Evolutionary conservation across 78 protist species (phyloP).

Genomic region (Chrysochromulina tobinii): DNA sequence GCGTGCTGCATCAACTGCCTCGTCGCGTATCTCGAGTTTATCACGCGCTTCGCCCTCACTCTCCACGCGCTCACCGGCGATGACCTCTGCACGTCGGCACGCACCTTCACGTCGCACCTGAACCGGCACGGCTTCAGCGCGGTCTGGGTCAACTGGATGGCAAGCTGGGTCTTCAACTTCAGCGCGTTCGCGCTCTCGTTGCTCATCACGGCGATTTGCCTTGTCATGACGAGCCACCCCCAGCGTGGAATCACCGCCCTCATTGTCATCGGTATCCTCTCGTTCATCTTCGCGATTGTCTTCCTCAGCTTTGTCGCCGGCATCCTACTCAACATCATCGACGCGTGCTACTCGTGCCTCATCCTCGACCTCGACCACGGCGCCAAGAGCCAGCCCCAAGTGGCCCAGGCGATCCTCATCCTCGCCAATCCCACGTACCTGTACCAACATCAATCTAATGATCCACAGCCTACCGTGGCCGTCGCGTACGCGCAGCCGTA

Average conservation of each 20-base stretch:
- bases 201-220: constrained; percentile 89
- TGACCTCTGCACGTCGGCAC: too few species aligned
- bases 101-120: constrained; percentile 69
- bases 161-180: constrained; percentile 77
- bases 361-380: constrained; percentile 77
- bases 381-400: constrained; percentile 67
- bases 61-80: too few species aligned
- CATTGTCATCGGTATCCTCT: constrained; percentile 64
- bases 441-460: too few species aligned
- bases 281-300: constrained; percentile 70
- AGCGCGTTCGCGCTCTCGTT: constrained; percentile 71
- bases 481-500: too few species aligned
- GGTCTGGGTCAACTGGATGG: constrained; percentile 85
- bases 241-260: constrained; percentile 77
- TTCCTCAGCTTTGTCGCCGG: constrained; percentile 84
- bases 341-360: constrained; percentile 76
- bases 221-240: constrained; percentile 79
- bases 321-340: constrained; percentile 81
- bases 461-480: too few species aligned
- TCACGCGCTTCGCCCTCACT: too few species aligned
- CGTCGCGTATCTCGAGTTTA: too few species aligned
- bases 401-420: too few species aligned
- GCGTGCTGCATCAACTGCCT: too few species aligned
- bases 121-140: constrained; percentile 82
- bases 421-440: too few species aligned